A percentile compares a stretch with the other conserved stretches of the same genome.
phyloP scores from a whole-genome alignment of 805 yeast genomes.

The Yarrowia sp. region DNA sequence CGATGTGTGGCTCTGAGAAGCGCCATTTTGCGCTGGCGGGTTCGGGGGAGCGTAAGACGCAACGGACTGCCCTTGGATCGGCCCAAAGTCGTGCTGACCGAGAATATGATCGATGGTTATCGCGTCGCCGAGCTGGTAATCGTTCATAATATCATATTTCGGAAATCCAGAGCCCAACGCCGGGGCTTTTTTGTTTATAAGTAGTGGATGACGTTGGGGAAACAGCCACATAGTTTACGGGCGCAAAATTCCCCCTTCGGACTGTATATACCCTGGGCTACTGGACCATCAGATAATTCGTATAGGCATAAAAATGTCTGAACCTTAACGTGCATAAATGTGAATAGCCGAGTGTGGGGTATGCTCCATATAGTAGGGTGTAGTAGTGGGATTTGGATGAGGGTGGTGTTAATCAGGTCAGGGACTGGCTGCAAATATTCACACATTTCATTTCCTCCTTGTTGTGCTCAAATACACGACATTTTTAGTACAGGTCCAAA shows the following conservation, averaged over 20 bases:
- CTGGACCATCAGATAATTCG: background rate
- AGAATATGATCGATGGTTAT: constrained; percentile 7
- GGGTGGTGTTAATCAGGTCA: no score
- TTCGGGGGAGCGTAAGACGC: background rate
- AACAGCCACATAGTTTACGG: background rate
- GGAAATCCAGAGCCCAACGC: background rate
- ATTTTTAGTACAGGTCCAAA: no score
- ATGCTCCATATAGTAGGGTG: background rate
- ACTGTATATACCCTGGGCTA: background rate
- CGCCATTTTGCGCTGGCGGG: background rate
- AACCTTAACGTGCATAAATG: background rate
- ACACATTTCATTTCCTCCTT: no score
- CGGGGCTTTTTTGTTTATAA: constrained; percentile 1
- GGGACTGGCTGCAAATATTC: no score
- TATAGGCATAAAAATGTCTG: constrained; percentile 1
- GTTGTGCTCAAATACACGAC: no score
- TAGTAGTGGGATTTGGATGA: no score
- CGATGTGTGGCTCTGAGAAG: background rate
- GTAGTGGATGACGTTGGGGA: background rate
- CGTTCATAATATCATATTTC: constrained; percentile 12
- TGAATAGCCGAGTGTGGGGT: background rate
- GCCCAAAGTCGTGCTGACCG: constrained; percentile 21
- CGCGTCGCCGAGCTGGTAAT: constrained; percentile 28
- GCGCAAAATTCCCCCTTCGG: background rate
- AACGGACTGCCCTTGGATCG: background rate